Conservation (phyloP, 2,329 filamentous ascomycete species). For the Cadophora sp. region DNA sequence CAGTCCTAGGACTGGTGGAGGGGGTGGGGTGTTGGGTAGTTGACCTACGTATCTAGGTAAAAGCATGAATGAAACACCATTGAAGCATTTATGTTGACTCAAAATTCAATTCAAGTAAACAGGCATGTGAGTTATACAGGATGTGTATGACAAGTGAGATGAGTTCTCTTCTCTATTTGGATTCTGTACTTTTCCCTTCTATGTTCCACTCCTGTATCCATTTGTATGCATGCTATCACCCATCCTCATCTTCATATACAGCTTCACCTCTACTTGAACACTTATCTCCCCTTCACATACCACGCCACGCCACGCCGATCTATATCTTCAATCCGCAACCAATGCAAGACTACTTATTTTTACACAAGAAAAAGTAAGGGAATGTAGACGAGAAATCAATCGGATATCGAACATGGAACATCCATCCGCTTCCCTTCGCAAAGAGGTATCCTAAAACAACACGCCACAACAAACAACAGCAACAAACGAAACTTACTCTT, state of each 20-base stretch:
- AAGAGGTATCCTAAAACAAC: background rate
- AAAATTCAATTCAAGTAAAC: too few species aligned
- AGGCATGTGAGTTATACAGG: too few species aligned
- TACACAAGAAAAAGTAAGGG: slow-evolving; percentile 5
- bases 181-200: background rate
- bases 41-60: too few species aligned
- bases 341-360: background rate
- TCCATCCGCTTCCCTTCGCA: background rate
- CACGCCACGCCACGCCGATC: background rate
- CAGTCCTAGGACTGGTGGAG: too few species aligned
- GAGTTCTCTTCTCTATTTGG: background rate
- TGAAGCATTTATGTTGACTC: too few species aligned
- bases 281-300: background rate
- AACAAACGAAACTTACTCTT: slow-evolving; percentile 30
- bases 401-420: background rate
- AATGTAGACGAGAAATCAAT: background rate
- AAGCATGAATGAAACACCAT: too few species aligned
- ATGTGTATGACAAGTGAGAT: background rate
- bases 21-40: too few species aligned
- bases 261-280: background rate
- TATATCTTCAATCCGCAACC: background rate
- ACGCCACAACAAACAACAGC: background rate
- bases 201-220: background rate
- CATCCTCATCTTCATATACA: background rate
- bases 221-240: background rate